phyloP scores from a whole-genome alignment of 83 land plant genomes.

The Isoetes engelmannii region DNA sequence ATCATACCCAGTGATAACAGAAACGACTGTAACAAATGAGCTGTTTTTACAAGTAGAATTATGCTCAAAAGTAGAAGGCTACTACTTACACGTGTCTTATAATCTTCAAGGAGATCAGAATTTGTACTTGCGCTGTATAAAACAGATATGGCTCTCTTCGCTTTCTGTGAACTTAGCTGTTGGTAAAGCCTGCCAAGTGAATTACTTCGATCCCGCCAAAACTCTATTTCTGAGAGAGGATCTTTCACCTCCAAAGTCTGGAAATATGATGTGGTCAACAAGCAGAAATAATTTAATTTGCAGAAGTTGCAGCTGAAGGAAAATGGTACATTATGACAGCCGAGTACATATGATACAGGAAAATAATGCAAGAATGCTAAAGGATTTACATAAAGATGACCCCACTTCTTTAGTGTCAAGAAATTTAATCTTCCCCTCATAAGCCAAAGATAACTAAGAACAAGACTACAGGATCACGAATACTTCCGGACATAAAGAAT shows the following conservation, averaged over 20 bases:
- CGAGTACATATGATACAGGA: not conserved
- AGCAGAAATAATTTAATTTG: not conserved
- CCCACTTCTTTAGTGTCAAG: not conserved
- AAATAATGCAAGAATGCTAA: not conserved
- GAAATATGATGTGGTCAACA: not conserved
- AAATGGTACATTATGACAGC: not conserved
- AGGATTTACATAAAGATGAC: not conserved
- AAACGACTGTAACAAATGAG: not conserved
- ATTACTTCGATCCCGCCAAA: constrained; percentile 36
- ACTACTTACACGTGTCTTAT: constrained; percentile 26
- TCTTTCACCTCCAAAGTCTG: constrained; percentile 24
- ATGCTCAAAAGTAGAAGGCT: not conserved
- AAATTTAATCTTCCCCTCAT: not conserved
- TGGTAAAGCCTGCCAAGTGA: constrained; percentile 29
- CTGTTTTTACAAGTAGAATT: not conserved
- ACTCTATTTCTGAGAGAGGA: constrained; percentile 30
- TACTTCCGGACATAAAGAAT: too few species aligned
- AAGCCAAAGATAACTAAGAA: too few species aligned
- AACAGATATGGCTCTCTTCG: constrained; percentile 21
- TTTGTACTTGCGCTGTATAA: constrained; percentile 31
- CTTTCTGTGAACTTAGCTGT: constrained; percentile 28
- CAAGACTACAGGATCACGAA: too few species aligned
- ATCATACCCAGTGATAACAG: not conserved
- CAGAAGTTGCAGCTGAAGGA: not conserved
- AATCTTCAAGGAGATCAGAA: constrained; percentile 26